phyloP scores from a whole-genome alignment of 768 basidiomycete species.

The Mycena belliarum region DNA sequence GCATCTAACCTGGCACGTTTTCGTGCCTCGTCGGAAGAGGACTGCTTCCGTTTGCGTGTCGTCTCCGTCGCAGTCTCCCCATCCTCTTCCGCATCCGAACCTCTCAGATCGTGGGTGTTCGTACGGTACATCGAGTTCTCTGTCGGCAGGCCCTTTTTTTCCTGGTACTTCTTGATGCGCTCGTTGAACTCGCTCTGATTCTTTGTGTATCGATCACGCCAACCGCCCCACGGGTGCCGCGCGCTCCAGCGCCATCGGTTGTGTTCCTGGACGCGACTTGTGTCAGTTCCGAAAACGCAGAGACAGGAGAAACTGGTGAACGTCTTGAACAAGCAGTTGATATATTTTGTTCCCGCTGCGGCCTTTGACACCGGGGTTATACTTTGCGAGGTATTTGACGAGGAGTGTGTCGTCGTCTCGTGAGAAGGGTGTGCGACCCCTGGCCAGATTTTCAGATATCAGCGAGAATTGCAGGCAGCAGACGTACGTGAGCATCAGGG shows the following conservation, averaged over 20 bases:
- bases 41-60: conserved; percentile 6
- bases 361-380: conserved; percentile 41
- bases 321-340: conserved; percentile 44
- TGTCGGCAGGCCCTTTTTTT: conserved; percentile 26
- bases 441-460: not conserved
- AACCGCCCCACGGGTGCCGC: conserved; percentile 59
- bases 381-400: conserved; percentile 48
- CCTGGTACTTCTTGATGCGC: conserved; percentile 42
- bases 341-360: conserved; percentile 52
- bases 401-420: conserved; percentile 44
- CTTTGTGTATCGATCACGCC: conserved; percentile 62
- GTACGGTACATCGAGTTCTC: conserved; percentile 9
- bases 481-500: conserved; percentile 5
- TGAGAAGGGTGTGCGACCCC: conserved; percentile 32
- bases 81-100: not conserved
- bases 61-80: not conserved
- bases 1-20: not conserved
- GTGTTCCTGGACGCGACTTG: conserved; percentile 39
- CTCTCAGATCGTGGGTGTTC: not conserved
- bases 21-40: not conserved
- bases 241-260: conserved; percentile 52
- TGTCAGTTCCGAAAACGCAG: no score
- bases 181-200: conserved; percentile 43
- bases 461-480: not conserved
- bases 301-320: conserved; percentile 25